Base-by-base conservation (phyloP, 768 basidiomycete genomes). In the Coprinopsis sp. region DNA sequence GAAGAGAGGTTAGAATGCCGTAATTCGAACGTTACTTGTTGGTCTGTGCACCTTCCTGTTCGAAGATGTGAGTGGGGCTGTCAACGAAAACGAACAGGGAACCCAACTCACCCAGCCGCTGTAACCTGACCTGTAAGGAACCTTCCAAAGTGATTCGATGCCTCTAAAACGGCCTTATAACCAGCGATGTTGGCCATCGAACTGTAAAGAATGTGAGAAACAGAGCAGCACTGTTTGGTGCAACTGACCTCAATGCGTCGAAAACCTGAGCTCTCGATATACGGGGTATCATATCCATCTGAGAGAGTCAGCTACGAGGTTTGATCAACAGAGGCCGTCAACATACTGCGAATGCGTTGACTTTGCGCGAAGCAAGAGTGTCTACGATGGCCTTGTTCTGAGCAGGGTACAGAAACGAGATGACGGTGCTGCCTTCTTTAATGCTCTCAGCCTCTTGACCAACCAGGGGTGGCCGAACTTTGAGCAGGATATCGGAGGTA, bases 101-200 rank as follows among this genome's bases (percentile, higher is more conserved):
- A 31, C 23, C 19, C 25, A 37, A 72, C 83, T 61, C 62, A 88
- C 84, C 87, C 88, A 62, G 89, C 90, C 48, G 91, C 91, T 5
- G 91, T 93, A 45, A 90, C 88, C 64, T 93, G 91, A 57, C 91
- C 91, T 27, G 91, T 91, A 54, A 93, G 71, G 68, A 90, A 92
- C 54, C 91, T 74, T 57, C 90, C 90, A 57, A 93, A 93, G 58
- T 87, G 79, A 62, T 90, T 91, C 21, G 89, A 87, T 24, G 91
- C 91, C 63, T 93, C 91, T 59, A 93, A 64, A 37, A 93, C 89
- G 31, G 91, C 91, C 63, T 93, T 91, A 64, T 93, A 93, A 11
- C 91, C 91, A n/a, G 89, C 79, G 33, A 91, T 92, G 59, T 92
- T 93, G n/a, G 86, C 83, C 91, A 93, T 93, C 21, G 89, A 91